Percentiles rank a stretch among this genome's conserved stretches.
Conservation (phyloP, 768 basidiomycete species). For the Panaeolus papilionaceus region DNA sequence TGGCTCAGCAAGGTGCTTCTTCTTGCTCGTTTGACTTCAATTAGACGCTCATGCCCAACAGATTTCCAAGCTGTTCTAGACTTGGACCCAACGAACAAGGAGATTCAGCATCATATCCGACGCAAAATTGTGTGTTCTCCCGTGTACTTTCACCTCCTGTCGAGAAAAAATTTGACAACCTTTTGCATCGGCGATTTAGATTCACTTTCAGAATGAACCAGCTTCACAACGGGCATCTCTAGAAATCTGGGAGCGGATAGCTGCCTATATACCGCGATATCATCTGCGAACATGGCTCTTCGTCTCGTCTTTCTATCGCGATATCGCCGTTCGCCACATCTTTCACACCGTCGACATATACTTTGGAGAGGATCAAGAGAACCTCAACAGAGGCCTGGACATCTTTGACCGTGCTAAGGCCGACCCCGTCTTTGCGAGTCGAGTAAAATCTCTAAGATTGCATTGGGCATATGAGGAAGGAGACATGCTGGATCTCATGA, state of each 20-base stretch:
- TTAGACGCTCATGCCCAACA: conserved; percentile 27
- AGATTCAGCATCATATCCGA: conserved; percentile 56
- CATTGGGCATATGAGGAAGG: conserved; percentile 78
- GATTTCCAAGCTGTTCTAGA: conserved; percentile 67
- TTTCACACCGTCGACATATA: conserved; percentile 74
- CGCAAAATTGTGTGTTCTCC: conserved; percentile 49
- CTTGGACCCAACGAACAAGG: conserved; percentile 64
- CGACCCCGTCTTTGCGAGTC: conserved; percentile 64
- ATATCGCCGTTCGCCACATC: conserved; percentile 67
- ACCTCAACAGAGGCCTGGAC: conserved; percentile 65
- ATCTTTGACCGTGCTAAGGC: conserved; percentile 71
- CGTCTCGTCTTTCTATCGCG: conserved; percentile 66
- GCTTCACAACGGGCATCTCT: conserved; percentile 66
- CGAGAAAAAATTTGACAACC: neutral
- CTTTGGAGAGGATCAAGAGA: conserved; percentile 69
- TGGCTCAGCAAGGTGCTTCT: conserved; percentile 61
- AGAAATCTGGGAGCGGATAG: conserved; percentile 75
- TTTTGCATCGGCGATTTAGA: conserved; percentile 38
- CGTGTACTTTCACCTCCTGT: conserved; percentile 10
- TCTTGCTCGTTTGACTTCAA: neutral
- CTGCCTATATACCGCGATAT: conserved; percentile 64
- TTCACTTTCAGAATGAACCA: conserved; percentile 59
- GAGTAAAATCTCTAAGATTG: conserved; percentile 62
- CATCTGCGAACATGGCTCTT: conserved; percentile 75
- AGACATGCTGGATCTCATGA: conserved; percentile 68